Evolutionary conservation across 2,329 filamentous ascomycete species (phyloP).

Genomic region (Colletotrichum tamarilloi): DNA sequence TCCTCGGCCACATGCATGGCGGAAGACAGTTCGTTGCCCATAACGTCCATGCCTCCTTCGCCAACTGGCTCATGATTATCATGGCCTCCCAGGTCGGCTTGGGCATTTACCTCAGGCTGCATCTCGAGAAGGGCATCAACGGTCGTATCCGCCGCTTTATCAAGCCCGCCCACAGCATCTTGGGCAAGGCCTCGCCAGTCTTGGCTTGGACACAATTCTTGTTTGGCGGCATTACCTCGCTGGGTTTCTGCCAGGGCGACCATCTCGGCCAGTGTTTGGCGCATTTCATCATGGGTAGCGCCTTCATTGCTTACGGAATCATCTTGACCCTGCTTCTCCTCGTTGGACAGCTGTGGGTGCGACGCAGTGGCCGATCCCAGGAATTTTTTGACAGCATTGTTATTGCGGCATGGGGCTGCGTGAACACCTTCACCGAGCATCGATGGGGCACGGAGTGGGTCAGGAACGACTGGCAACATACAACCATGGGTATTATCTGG

Average conservation of each 20-base stretch:
- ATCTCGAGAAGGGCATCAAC: conserved; percentile 86
- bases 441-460: conserved; percentile 92
- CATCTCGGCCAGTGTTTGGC: conserved; percentile 93
- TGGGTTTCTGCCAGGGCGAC: conserved; percentile 93
- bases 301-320: conserved; percentile 95
- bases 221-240: conserved; percentile 90
- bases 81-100: conserved; percentile 81
- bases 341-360: conserved; percentile 89
- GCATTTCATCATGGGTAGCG: conserved; percentile 98
- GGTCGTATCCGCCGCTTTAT: conserved; percentile 79
- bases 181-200: conserved; percentile 89
- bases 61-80: conserved; percentile 82
- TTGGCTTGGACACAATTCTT: conserved; percentile 94
- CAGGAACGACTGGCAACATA: conserved; percentile 95
- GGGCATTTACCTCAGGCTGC: conserved; percentile 88
- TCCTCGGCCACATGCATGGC: conserved; percentile 90
- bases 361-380: conserved; percentile 84
- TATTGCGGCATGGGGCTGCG: conserved; percentile 94
- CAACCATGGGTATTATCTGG: conserved; percentile 99
- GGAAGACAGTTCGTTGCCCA: conserved; percentile 82
- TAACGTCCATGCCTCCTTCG: conserved; percentile 86
- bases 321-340: conserved; percentile 86
- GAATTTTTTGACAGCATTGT: conserved; percentile 96
- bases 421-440: conserved; percentile 99
- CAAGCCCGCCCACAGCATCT: conserved; percentile 79